Percentiles rank a stretch among this genome's conserved stretches.
These are phyloP conservation scores for Mucor velutinosus DNA, from an alignment of 371 early-diverging fungal species.

Conservation along the genomic window DNA sequence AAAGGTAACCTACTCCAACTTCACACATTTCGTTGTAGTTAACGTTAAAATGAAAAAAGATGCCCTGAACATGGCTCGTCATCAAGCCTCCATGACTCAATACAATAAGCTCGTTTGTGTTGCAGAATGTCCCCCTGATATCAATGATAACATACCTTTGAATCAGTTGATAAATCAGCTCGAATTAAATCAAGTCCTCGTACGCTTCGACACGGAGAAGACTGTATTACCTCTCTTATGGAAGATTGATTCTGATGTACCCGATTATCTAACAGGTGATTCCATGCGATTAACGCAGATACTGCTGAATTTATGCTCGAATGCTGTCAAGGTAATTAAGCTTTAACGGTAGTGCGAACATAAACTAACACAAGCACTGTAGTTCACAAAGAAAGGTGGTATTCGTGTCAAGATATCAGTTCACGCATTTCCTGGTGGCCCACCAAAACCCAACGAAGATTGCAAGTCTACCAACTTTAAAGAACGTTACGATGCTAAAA, in stretches of 20 bases:
- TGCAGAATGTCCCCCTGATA: conserved; percentile 54
- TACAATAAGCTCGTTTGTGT: conserved; percentile 46
- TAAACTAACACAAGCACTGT: neutral
- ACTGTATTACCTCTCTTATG: conserved; percentile 54
- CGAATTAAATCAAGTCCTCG: neutral
- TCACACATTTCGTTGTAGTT: neutral
- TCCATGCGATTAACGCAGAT: conserved; percentile 63
- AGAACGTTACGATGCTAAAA: conserved; percentile 58
- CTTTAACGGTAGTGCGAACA: no score
- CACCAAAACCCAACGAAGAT: conserved; percentile 22
- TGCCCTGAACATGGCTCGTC: conserved; percentile 54
- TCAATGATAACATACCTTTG: conserved; percentile 53
- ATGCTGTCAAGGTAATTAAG: conserved; percentile 57
- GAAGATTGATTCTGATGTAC: conserved; percentile 59
- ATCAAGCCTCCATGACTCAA: conserved; percentile 49
- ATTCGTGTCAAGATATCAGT: conserved; percentile 41
- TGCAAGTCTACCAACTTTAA: conserved; percentile 42
- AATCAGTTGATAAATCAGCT: conserved; percentile 34
- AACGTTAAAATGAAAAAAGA: conserved; percentile 25
- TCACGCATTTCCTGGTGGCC: conserved; percentile 21
- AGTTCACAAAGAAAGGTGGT: conserved; percentile 54
- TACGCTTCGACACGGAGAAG: conserved; percentile 25
- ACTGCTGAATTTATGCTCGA: conserved; percentile 60
- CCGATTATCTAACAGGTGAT: conserved; percentile 60
- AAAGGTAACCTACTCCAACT: conserved; percentile 42